Evolutionary conservation across 257 asterid genomes (phyloP), one percentile per base, ranked within the genome.

Genomic region (Fraxinus quadrangulata): DNA sequence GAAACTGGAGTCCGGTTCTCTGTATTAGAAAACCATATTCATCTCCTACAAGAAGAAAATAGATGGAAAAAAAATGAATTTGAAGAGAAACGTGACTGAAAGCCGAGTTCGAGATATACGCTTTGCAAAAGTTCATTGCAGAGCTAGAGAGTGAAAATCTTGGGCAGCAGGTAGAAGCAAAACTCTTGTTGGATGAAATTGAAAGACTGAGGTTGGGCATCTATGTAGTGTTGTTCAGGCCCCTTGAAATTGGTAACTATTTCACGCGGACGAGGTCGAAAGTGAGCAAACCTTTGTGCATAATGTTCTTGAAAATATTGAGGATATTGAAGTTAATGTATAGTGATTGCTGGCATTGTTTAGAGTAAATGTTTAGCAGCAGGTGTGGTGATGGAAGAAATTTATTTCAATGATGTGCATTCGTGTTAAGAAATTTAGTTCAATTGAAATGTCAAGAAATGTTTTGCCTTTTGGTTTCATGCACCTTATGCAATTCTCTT

Each of bases 151-250:
- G 83, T 31, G 97, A 93, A 80, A 92, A 90, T 77, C 98, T 96
- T 42, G 98, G 93, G 88, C 97, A 92, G 83, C 97, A 93, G 83
- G 93, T 93, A 4, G 99, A 96, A 86, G 84, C 94, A 67, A 98
- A 96, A 65, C 86, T 93, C 59, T 71, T 96, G 74, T 81, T 93
- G 81, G 96, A 93, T 70, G 98, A 92, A 81, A 92, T 93, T 10
- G 92, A 89, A 68, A 87, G 90, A 28, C 85, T 96, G 56, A 83
- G 95, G 68, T 78, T 86, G 75, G 90, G 94, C 71, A 96, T 96
- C 61, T 92, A 87, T 84, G 87, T 78, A 49, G 34, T 31, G 34
- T 3, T 93, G 56, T 93, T 92, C 82, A 81, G 77, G 80, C 89
- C 87, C 33, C 83, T 96, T 59, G 97, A 88, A 72, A 83, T 70